phyloP scores from a whole-genome alignment of 2,329 filamentous ascomycete species.

The Alternaria viburni region DNA sequence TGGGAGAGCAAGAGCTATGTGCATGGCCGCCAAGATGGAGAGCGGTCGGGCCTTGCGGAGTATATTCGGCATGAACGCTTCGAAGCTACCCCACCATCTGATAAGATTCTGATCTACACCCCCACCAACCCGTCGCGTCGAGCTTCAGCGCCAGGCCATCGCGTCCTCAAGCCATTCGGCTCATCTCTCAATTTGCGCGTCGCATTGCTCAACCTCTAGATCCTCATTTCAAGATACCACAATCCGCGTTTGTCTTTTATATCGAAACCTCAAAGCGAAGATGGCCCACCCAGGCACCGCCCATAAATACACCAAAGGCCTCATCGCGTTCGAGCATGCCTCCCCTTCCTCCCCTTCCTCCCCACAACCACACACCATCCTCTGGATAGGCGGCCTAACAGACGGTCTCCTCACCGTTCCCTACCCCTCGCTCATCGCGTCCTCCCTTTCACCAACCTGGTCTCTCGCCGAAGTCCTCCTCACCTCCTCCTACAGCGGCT shows the following conservation, averaged over 20 bases:
- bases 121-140: slow-evolving; percentile 3
- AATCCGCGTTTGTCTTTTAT: neutral
- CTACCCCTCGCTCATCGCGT: slow-evolving; percentile 61
- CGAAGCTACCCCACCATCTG: slow-evolving; percentile 15
- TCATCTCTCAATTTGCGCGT: neutral
- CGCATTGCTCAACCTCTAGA: neutral
- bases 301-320: slow-evolving; percentile 50
- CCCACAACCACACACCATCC: slow-evolving; percentile 64
- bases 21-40: neutral
- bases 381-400: slow-evolving; percentile 74
- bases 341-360: slow-evolving; percentile 33
- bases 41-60: neutral
- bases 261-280: neutral
- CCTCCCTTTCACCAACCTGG: slow-evolving; percentile 59
- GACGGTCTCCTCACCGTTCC: slow-evolving; percentile 72
- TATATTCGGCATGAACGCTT: neutral
- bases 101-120: slow-evolving; percentile 6
- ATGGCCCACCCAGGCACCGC: slow-evolving; percentile 49
- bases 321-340: slow-evolving; percentile 56
- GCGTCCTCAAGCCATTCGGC: neutral
- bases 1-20: neutral
- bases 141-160: neutral
- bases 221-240: neutral
- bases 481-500: slow-evolving; percentile 61
- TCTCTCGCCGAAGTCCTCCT: slow-evolving; percentile 59